Percentiles rank a stretch among this genome's conserved stretches.
Evolutionary conservation across 441 rosid species (phyloP).

Genomic region (Adansonia rubrostipa): DNA sequence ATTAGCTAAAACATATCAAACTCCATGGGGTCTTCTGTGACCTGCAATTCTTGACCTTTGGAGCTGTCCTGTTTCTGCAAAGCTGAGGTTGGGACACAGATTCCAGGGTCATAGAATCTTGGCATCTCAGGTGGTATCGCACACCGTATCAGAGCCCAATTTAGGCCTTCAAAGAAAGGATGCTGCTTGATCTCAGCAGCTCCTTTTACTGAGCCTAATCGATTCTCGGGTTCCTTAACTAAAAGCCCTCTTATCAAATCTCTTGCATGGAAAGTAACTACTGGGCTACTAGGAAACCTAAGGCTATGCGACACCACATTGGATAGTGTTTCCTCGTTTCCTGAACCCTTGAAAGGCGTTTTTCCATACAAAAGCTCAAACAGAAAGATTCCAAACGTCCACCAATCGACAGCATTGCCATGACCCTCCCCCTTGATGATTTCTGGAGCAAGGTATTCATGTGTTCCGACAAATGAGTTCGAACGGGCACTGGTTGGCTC

Average conservation of each 20-base stretch:
- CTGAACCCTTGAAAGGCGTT: constrained; percentile 73
- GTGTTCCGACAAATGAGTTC: constrained; percentile 79
- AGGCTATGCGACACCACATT: constrained; percentile 66
- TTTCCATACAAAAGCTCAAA: constrained; percentile 69
- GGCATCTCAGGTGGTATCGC: constrained; percentile 69
- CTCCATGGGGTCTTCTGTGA: constrained; percentile 41
- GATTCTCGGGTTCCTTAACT: constrained; percentile 61
- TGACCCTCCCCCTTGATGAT: constrained; percentile 76
- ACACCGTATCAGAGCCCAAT: constrained; percentile 77
- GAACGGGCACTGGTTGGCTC: constrained; percentile 80
- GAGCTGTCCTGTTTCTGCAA: constrained; percentile 40
- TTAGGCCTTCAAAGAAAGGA: constrained; percentile 69
- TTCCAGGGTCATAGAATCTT: constrained; percentile 30
- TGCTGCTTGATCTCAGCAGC: constrained; percentile 78
- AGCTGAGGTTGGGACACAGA: constrained; percentile 16
- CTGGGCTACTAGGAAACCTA: constrained; percentile 57
- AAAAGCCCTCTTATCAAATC: constrained; percentile 67
- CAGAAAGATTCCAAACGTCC: constrained; percentile 75
- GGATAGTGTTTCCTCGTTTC: constrained; percentile 63
- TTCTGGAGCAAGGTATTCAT: constrained; percentile 79
- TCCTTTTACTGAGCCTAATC: constrained; percentile 66
- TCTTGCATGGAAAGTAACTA: constrained; percentile 62
- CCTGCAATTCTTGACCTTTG: constrained; percentile 38
- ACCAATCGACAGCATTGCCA: constrained; percentile 82
- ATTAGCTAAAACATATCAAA: constrained; percentile 58